Base-by-base conservation (phyloP, 139 green algal species). In the Chlorella sp. region DNA sequence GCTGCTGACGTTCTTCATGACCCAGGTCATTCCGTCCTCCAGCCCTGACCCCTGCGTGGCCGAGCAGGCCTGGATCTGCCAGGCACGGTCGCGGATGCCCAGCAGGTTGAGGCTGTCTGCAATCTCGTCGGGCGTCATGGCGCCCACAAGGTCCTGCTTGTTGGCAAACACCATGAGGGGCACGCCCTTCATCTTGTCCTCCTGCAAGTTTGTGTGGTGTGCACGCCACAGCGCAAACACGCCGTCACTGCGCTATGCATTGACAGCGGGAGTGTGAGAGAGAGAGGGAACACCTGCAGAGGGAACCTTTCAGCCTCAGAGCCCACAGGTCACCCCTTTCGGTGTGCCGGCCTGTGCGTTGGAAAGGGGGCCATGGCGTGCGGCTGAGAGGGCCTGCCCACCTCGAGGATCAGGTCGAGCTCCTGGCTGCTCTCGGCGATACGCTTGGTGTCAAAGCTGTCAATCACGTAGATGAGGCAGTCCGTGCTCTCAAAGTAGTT, bases 401-500 rank as follows among this genome's bases (percentile, higher is more conserved):
- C 84, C 76, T 88, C 71, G 23, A 91, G 68, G 42, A 96, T 77
- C 49, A 85, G 63, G 27, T 80, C 78, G 50, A 93, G 82, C 74
- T 96, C 90, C 23, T 81, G 72, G 2, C 82, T 81, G 26, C 83
- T 85, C 78, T 90, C 88, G 26, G 87, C 85, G 36, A 96, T 62
- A 31, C 90, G 79, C 76, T 90, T 91, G 2, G 69, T 67, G 85
- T 95, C 90, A 6, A 85, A 75, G 65, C 77, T 86, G 79, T 95
- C 90, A 67, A 95, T 90, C 22, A 95, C 90, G 68, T 93, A 95
- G 20, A 95, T 77, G 60, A 95, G 74, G 5, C 80, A 84, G 67
- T 93, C 88, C 30, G 90, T 95, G 27, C 82, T 63, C 14, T 95
- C 90, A 71, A 92, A 95, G 79, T 95, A 95, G 80, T 95, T 95